Evolutionary conservation across 306 rosid genomes (phyloP), one percentile per base, ranked within the genome.

Genomic region (Corylus avellana): DNA sequence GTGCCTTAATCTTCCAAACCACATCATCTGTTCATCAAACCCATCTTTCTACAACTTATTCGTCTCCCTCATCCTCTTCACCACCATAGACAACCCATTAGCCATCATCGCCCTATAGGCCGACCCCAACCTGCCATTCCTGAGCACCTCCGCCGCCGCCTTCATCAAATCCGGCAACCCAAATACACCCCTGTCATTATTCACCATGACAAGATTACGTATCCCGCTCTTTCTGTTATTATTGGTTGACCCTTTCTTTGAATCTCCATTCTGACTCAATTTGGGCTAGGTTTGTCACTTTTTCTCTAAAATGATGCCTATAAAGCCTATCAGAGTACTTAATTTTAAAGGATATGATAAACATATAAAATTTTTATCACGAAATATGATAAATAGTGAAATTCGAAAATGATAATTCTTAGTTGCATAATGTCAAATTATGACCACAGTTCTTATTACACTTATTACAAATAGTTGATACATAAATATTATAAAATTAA

Each of bases 121-220:
- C 0, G 97, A 95, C 0, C 98, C 96, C 81, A 93, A 49, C 7
- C 87, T 94, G 0, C 99, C 98, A 5, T 87, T 91, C 53, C 99
- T 98, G 0, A 95, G 70, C 46, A 95, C 96, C 88, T 95, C 98
- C 0, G 98, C 99, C 1, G 93, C 84, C 0, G 99, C 96, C 85
- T 90, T 95, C 99, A 95, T 95, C 87, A 95, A 54, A 79, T 95
- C 98, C 7, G 89, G 76, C 80, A 95, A 11, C 51, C 96, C 98
- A 63, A 95, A 91, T 3, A 61, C 35, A 0, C 98, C 97, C 75
- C 70, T 91, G 5, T 86, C 93, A 0, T 83, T 87, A 44, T 91
- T 91, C 79, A 95, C 91, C 87, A 95, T 84, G 29, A 90, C 81
- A 6, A 93, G 69, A 39, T 95, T 98, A 14, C 71, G 87, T 80